Conservation (phyloP, 768 basidiomycete species). For the Zangia roseola region DNA sequence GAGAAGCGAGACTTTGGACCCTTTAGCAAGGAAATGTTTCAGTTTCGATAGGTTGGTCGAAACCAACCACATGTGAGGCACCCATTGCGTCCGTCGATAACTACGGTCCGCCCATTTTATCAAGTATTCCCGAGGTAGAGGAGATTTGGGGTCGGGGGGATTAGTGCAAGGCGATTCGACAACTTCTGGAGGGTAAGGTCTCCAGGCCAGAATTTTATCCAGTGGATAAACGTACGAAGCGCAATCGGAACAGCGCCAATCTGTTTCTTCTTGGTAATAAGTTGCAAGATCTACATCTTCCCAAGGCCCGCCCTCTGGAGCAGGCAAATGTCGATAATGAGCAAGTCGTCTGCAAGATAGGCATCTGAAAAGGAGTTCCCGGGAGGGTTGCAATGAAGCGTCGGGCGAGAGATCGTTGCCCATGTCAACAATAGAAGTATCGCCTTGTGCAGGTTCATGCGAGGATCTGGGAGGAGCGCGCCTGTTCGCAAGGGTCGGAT, state of each 20-base stretch:
- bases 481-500: conserved; percentile 29
- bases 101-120: conserved; percentile 85
- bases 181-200: conserved; percentile 70
- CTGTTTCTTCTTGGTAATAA: conserved; percentile 54
- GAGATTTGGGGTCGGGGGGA: conserved; percentile 50
- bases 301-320: conserved; percentile 38
- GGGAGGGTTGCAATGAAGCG: conserved; percentile 17
- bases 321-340: conserved; percentile 75
- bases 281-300: conserved; percentile 47
- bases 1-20: conserved; percentile 67
- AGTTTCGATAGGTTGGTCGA: conserved; percentile 65
- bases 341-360: conserved; percentile 77
- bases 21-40: conserved; percentile 71
- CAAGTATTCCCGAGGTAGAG: conserved; percentile 86
- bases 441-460: conserved; percentile 5
- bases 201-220: conserved; percentile 91
- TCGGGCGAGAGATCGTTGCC: conserved; percentile 22
- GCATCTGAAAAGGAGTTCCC: conserved; percentile 76
- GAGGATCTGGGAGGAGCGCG: conserved; percentile 1
- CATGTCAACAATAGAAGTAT: conserved; percentile 36
- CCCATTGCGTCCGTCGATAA: conserved; percentile 82
- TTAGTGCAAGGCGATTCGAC: conserved; percentile 48
- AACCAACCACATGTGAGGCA: conserved; percentile 88
- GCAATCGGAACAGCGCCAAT: conserved; percentile 80
- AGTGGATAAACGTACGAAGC: conserved; percentile 63